These are phyloP conservation scores for Polyporus arcularius DNA, from an alignment of 768 basidiomycete genomes.

Conservation along the genomic window DNA sequence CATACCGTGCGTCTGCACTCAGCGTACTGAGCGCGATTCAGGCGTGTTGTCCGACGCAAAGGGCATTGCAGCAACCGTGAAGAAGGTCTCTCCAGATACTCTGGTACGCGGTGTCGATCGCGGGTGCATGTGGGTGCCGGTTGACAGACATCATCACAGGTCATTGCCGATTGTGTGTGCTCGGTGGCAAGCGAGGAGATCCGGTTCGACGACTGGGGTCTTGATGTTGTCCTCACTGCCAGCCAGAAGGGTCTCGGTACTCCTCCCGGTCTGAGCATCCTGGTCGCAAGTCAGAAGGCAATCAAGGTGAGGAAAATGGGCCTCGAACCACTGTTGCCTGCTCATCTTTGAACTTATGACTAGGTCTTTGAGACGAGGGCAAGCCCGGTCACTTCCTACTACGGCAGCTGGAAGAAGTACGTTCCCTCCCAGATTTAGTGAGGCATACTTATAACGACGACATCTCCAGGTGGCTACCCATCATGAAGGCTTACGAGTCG, in stretches of 20 bases:
- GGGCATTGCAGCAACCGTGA: slow-evolving; percentile 71
- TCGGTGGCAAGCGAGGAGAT: slow-evolving; percentile 96
- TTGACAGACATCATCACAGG: slow-evolving; percentile 36
- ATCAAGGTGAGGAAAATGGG: slow-evolving; percentile 49
- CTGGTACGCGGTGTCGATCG: slow-evolving; percentile 50
- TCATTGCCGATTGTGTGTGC: slow-evolving; percentile 92
- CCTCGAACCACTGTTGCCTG: neutral
- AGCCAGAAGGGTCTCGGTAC: slow-evolving; percentile 92
- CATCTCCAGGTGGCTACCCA: slow-evolving; percentile 72
- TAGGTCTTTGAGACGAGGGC: slow-evolving; percentile 63
- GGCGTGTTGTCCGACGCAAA: slow-evolving; percentile 87
- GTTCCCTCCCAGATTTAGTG: slow-evolving; percentile 10
- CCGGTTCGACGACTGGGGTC: slow-evolving; percentile 87
- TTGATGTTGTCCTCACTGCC: slow-evolving; percentile 87
- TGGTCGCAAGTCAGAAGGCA: slow-evolving; percentile 80
- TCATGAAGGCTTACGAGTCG: slow-evolving; percentile 91
- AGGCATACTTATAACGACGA: neutral
- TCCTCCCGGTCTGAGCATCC: slow-evolving; percentile 90
- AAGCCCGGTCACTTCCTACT: slow-evolving; percentile 74
- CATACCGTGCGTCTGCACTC: neutral
- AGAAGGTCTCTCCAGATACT: slow-evolving; percentile 79
- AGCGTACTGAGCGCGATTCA: slow-evolving; percentile 19
- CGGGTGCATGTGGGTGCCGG: neutral
- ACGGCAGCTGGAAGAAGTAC: slow-evolving; percentile 87
- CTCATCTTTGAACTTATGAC: too few relatives aligned